These are phyloP conservation scores for Fusarium cyanostomum DNA, from an alignment of 2,329 filamentous ascomycete species.

Conservation along the genomic window DNA sequence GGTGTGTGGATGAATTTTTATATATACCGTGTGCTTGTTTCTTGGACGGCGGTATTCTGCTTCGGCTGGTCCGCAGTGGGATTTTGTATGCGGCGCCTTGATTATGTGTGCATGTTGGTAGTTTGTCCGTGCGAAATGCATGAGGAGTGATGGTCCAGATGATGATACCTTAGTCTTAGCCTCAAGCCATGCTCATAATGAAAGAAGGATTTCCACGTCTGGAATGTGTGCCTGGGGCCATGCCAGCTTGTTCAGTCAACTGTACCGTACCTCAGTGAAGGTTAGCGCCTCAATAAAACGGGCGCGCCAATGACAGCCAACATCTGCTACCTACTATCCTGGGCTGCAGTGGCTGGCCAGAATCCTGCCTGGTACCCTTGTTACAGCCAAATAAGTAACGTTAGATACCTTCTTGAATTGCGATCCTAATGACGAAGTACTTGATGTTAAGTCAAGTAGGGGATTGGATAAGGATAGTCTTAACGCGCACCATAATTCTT, in stretches of 20 bases:
- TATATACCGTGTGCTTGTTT: slow-evolving; percentile 42
- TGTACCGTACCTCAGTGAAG: too few relatives aligned
- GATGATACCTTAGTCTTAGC: slow-evolving; percentile 25
- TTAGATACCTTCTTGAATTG: too few relatives aligned
- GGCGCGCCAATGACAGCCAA: neutral
- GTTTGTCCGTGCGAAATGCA: slow-evolving; percentile 25
- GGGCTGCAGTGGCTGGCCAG: too few relatives aligned
- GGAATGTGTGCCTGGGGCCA: neutral
- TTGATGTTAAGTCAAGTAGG: too few relatives aligned
- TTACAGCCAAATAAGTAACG: too few relatives aligned
- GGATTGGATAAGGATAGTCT: too few relatives aligned
- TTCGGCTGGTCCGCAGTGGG: slow-evolving; percentile 48
- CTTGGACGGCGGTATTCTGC: slow-evolving; percentile 42
- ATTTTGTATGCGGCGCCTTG: slow-evolving; percentile 36
- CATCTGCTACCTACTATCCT: neutral
- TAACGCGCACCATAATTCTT: too few relatives aligned
- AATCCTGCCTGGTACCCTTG: too few relatives aligned
- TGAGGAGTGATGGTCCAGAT: slow-evolving; percentile 33
- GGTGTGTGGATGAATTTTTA: slow-evolving; percentile 38
- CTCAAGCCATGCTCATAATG: slow-evolving; percentile 34
- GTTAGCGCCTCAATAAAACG: neutral
- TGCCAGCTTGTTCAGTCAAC: too few relatives aligned
- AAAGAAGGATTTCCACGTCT: slow-evolving; percentile 31
- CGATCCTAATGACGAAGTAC: too few relatives aligned
- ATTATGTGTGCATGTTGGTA: slow-evolving; percentile 36